Evolutionary conservation across 768 basidiomycete genomes (phyloP), one percentile per base, ranked within the genome.

Genomic region (Crucibulum laeve): DNA sequence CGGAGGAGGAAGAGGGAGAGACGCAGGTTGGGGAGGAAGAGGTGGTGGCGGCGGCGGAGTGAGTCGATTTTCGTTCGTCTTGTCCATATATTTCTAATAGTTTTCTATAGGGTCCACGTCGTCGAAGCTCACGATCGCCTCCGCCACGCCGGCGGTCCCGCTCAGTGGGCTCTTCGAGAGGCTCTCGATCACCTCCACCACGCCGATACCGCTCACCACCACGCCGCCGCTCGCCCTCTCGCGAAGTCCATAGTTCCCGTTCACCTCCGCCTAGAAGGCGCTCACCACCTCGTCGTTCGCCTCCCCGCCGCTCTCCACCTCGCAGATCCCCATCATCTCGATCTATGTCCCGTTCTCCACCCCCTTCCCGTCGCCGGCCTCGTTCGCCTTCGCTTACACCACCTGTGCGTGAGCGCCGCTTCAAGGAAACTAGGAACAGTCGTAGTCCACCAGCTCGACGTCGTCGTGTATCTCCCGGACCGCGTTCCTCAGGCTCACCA

Each of bases 11-110:
- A 62, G 75, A 46, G 51, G 54, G 3, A 67, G 77, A 7, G 86
- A 84, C 58, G 61, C 63, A n/a, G 85, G 85, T 1, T 87, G 87
- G 84, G 81, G 86, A 42, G 66, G 60, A 7, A 69, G 86, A 53
- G 82, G 83, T 18, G 77, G 84, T 40, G 81, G 77, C 24, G 58
- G 56, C 30, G 58, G 63, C 33, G 60, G 61, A 6, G 56, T 36
- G 2, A 10, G 1, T 36, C 17, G 11, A 13, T 17, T 36, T 13
- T 57, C 23, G 68, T 65, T 48, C 54, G 67, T 57, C 17, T 22
- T 21, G 8, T 43, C 32, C 7, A 37, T 19, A 14, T 44, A 17
- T 25, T 25, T n/a, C 30, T 15, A 18, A 18, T 42, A 25, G n/a
- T 33, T 21, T 44, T 42, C 40, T 45, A 15, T 58, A 75, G 71